Base-by-base conservation (phyloP, 345 rosid genomes). In the Cardamine occulta region DNA sequence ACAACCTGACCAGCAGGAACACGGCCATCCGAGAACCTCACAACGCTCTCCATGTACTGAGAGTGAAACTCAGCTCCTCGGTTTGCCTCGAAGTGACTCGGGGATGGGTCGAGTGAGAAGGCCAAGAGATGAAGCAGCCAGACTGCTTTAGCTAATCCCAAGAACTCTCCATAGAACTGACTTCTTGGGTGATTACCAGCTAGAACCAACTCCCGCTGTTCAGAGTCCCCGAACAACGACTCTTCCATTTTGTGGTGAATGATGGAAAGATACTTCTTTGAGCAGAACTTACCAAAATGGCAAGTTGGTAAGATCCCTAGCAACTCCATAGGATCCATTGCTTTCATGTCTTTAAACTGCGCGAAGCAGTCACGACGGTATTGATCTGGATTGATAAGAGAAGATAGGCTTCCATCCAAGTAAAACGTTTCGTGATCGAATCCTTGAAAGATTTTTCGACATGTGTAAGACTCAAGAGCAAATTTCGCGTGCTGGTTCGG, bases 71-170 rank as follows among this genome's bases (percentile, higher is more conserved):
- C 92, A 0, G 93, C 97, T 73, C 97, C 97, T 75, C 89, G 80
- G 53, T 88, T 89, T 3, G 97, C 96, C 70, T 95, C 90, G 57
- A 95, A 90, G 81, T 86, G 93, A 74, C 89, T 82, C 0, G 99
- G 97, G 0, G 90, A 76, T 17, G 96, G 97, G 37, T 95, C 91
- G 1, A 92, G 97, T 2, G 97, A 88, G 80, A 95, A 95, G 14
- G 97, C 98, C 72, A 95, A 84, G 81, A 92, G 80, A 74, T 95
- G 99, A 72, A 92, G 97, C 88, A 92, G 72, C 97, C 97, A 95
- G 28, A 92, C 84, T 2, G 91, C 86, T 82, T 92, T 90, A 8
- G 97, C 91, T 72, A 95, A 59, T 71, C 85, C 85, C 81, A 90
- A 79, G 78, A 95, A 95, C 80, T 89, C 91, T 17, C 83, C 83